Evolutionary conservation across 2,329 filamentous ascomycete species (phyloP).

Genomic region (Aspergillus costaricaensis): DNA sequence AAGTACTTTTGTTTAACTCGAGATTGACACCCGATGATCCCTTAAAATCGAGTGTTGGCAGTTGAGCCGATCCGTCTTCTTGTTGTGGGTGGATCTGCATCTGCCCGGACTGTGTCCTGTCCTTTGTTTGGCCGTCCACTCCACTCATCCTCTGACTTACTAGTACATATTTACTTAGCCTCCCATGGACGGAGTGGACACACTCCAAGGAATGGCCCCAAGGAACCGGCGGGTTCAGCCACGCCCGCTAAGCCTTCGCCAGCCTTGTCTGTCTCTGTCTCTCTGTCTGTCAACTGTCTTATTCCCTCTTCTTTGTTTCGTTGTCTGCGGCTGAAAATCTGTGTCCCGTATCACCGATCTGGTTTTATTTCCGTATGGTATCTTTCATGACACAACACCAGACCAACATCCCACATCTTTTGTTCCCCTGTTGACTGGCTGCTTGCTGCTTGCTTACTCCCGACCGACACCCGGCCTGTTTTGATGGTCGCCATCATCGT

Average conservation of each 20-base stretch:
- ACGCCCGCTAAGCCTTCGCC: slow-evolving; percentile 22
- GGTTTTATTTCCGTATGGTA: background rate
- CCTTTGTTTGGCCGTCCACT: background rate
- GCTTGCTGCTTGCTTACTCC: no score
- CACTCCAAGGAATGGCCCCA: slow-evolving; percentile 12
- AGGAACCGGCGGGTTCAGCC: slow-evolving; percentile 19
- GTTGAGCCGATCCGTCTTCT: no score
- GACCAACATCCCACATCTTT: no score
- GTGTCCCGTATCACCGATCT: slow-evolving; percentile 9
- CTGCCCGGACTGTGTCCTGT: background rate
- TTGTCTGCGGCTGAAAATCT: slow-evolving; percentile 22
- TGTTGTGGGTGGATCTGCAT: background rate
- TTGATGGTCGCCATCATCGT: no score
- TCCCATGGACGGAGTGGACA: slow-evolving; percentile 6
- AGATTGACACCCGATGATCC: no score
- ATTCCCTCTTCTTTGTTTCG: no score
- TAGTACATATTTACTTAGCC: no score
- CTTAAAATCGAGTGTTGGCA: no score
- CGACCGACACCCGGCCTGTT: no score
- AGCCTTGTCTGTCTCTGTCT: slow-evolving; percentile 16
- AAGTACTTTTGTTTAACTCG: no score
- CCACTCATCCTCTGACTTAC: background rate
- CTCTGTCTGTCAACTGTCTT: slow-evolving; percentile 13
- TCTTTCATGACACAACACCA: slow-evolving; percentile 7
- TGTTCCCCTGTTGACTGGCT: no score